Evolutionary conservation across 306 rosid species (phyloP), one percentile per base, ranked within the genome.

Genomic region (Cucurbita maxima): DNA sequence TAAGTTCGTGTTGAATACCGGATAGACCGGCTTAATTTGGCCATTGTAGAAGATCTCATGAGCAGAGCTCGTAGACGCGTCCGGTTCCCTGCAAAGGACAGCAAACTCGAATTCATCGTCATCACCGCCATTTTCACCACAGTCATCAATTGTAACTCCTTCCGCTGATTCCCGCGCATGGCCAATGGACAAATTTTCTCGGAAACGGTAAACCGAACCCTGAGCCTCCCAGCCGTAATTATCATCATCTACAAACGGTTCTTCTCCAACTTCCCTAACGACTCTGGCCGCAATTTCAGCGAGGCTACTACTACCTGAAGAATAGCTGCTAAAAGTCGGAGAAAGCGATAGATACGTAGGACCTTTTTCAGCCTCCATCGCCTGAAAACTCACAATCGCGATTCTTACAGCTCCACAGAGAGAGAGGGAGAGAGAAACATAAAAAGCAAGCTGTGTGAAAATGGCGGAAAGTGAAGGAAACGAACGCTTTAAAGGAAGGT

Each of bases 41-140:
- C 99, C 99, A 80, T 91, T 85, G 64, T 43, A 82, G 83, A 94
- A 94, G 76, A 94, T 83, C 78, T 94, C 99, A 54, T 85, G 92
- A 9, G 98, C 98, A 1, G 98, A 82, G 2, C 87, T 87, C 5
- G 87, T 83, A 1, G 83, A 84, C 40, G 88, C 76, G 18, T 67
- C 70, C 0, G 83, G 34, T 16, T 83, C 87, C 22, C 74, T 75
- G 72, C 80, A 62, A 12, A 86, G 80, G 16, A 81, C 76, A 12
- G 90, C 75, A 66, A 95, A 95, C 48, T 95, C 96, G 43, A 87
- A 89, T 22, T 89, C 95, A 0, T 83, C 87, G 7, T 82, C 86
- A 4, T 54, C 82, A 0, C 41, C 81, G 0, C 58, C 78, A 0
- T 73, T 73, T 12, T 20, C 69, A 1, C 53, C 47, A 18, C 60